phyloP scores from a whole-genome alignment of 164 flowering plant genomes.

The Sextonia rubra region DNA sequence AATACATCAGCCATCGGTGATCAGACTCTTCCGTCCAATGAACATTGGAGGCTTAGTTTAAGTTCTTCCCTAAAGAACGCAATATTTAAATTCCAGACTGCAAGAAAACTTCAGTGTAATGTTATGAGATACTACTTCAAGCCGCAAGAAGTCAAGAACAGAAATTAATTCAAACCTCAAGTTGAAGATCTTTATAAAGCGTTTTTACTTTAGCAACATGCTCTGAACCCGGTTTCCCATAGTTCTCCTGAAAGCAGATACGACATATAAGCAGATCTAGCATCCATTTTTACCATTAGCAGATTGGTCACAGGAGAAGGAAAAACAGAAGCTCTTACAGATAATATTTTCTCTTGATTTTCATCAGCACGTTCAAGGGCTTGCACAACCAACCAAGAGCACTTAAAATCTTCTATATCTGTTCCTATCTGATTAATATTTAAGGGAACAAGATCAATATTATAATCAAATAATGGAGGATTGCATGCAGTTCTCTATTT shows the following conservation, averaged over 20 bases:
- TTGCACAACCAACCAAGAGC: conserved; percentile 98
- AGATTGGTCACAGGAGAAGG: background rate
- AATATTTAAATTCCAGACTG: no score
- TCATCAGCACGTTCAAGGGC: conserved; percentile 71
- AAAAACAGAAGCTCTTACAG: conserved; percentile 35
- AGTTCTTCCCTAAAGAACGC: no score
- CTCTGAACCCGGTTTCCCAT: conserved; percentile 63
- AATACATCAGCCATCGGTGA: no score
- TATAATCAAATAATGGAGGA: background rate
- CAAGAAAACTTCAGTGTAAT: no score
- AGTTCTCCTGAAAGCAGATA: conserved; percentile 59
- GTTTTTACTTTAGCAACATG: conserved; percentile 75
- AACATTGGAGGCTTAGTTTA: no score
- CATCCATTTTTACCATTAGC: background rate
- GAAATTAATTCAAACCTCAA: conserved; percentile 46
- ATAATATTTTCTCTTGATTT: conserved; percentile 64
- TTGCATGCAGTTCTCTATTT: no score
- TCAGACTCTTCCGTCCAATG: no score
- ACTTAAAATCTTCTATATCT: conserved; percentile 95
- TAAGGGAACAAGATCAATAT: conserved; percentile 9
- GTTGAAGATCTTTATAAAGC: conserved; percentile 67
- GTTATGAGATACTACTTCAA: background rate
- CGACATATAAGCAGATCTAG: conserved; percentile 10
- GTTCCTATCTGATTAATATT: conserved; percentile 74
- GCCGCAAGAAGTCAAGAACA: background rate